Evolutionary conservation across 495 filamentous ascomycete genomes (phyloP).

Genomic region (Xeromyces bisporus): DNA sequence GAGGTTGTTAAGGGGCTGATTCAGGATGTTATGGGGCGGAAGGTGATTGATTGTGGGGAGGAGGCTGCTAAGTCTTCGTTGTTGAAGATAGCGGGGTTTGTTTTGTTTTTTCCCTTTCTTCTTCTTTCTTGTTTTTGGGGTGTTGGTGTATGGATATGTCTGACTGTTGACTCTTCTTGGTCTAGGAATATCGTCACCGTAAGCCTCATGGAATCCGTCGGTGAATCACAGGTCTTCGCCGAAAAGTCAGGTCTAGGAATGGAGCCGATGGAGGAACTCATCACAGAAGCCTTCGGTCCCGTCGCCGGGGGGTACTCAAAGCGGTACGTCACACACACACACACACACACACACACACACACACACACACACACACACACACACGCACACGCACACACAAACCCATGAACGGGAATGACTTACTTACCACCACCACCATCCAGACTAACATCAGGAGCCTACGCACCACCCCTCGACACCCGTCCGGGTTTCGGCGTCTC

Average conservation of each 20-base stretch:
- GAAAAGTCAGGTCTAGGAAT: constrained; percentile 37
- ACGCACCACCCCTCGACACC: constrained; percentile 24
- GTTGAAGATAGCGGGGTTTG: constrained; percentile 30
- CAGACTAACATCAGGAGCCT: constrained; percentile 27
- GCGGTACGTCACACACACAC: too few relatives aligned
- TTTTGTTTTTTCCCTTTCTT: neutral
- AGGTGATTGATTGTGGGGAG: constrained; percentile 31
- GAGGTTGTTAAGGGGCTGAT: constrained; percentile 26
- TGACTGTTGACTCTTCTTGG: constrained; percentile 1
- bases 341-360: too few relatives aligned
- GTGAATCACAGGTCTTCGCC: constrained; percentile 37
- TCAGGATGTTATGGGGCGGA: constrained; percentile 28
- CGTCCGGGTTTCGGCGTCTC: constrained; percentile 30
- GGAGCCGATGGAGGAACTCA: constrained; percentile 30
- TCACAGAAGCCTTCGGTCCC: constrained; percentile 34
- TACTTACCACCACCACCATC: neutral
- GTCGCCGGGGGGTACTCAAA: constrained; percentile 33
- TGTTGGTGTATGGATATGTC: neutral
- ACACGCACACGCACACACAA: too few relatives aligned
- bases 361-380: too few relatives aligned
- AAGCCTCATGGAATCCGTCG: constrained; percentile 33
- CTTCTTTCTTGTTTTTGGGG: neutral
- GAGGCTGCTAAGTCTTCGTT: constrained; percentile 28
- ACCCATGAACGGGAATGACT: neutral
- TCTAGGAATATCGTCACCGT: constrained; percentile 29